Conservation (phyloP, 1,139 yeast genomes). For the Ogataea hybrid region DNA sequence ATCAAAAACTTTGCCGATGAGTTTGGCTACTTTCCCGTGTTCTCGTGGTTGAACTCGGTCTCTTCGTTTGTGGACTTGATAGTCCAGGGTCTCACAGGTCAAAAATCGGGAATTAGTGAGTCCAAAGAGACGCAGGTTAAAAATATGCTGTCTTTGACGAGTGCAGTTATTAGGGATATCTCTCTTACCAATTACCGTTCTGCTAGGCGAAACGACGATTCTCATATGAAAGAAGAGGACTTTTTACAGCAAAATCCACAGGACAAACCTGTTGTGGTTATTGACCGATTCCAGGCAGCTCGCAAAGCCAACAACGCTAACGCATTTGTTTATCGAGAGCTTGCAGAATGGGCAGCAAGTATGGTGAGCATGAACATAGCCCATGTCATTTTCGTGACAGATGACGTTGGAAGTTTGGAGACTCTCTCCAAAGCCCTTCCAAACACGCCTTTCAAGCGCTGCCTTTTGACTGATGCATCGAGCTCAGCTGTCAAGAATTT, state of each 20-base stretch:
- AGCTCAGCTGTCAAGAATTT: conserved; percentile 66
- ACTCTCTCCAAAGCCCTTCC: conserved; percentile 72
- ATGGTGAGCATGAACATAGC: conserved; percentile 78
- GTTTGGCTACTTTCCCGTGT: conserved; percentile 88
- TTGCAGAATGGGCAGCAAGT: conserved; percentile 88
- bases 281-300: conserved; percentile 64
- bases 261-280: conserved; percentile 80
- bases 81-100: conserved; percentile 90
- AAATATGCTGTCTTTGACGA: conserved; percentile 72
- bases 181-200: conserved; percentile 46
- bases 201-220: conserved; percentile 28
- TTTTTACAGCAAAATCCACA: conserved; percentile 85
- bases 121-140: conserved; percentile 79
- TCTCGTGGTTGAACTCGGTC: conserved; percentile 86
- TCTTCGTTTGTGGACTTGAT: conserved; percentile 81
- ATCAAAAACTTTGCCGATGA: conserved; percentile 69
- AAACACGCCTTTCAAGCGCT: conserved; percentile 76
- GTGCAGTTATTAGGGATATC: conserved; percentile 68
- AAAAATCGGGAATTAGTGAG: conserved; percentile 88
- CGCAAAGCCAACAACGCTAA: conserved; percentile 55
- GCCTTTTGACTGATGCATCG: conserved; percentile 80
- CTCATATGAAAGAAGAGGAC: conserved; percentile 69
- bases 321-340: conserved; percentile 66
- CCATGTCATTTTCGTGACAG: conserved; percentile 84
- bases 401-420: conserved; percentile 77